phyloP scores from a whole-genome alignment of 495 filamentous ascomycete genomes.

The Neurospora tetraspora region DNA sequence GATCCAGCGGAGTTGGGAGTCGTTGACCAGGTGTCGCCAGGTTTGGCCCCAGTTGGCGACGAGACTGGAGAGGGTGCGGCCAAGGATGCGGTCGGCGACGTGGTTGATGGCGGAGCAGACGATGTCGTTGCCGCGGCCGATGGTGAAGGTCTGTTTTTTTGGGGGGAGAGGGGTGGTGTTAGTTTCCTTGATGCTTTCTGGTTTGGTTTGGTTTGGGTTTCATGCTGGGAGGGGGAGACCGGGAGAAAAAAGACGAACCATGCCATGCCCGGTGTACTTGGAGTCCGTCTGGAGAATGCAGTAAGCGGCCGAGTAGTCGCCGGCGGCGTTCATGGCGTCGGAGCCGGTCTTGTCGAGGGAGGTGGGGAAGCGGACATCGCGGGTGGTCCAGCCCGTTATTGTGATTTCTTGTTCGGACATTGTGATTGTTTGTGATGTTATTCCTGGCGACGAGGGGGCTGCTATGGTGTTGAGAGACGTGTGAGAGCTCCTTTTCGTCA shows the following conservation, averaged over 20 bases:
- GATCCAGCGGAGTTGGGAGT: constrained; percentile 89
- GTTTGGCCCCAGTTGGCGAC: constrained; percentile 78
- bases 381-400: constrained; percentile 68
- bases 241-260: constrained; percentile 53
- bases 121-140: constrained; percentile 90
- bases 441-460: not conserved
- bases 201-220: too few relatives aligned
- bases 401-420: constrained; percentile 50
- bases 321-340: constrained; percentile 94
- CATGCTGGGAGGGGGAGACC: not conserved
- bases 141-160: constrained; percentile 74
- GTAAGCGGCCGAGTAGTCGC: constrained; percentile 89
- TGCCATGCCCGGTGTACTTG: constrained; percentile 66
- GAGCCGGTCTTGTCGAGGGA: constrained; percentile 92
- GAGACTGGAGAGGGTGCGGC: constrained; percentile 63
- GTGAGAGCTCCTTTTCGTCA: not conserved
- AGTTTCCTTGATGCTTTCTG: too few relatives aligned
- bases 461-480: not conserved
- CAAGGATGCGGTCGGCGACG: constrained; percentile 61
- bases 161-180: not conserved
- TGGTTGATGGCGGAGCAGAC: constrained; percentile 77
- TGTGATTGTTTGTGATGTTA: not conserved
- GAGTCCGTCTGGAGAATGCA: constrained; percentile 82
- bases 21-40: constrained; percentile 83
- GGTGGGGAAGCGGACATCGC: constrained; percentile 89